A percentile compares a stretch with the other conserved stretches of the same genome.
Conservation (phyloP, 306 rosid genomes). For the Amphicarpaea edgeworthii region DNA sequence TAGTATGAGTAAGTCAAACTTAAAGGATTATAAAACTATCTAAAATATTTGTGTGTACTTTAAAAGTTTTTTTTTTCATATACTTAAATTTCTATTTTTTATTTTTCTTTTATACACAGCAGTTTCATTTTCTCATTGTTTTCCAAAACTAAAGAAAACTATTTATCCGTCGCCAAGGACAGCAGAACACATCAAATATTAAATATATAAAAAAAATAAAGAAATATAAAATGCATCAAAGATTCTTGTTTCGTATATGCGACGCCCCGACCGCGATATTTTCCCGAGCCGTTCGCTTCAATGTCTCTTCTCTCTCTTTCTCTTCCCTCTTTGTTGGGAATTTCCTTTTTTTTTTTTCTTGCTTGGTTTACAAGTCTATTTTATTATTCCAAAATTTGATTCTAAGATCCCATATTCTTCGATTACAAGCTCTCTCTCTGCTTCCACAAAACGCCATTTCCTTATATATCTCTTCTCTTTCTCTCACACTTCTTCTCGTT, state of each 20-base stretch:
- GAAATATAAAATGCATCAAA: slow-evolving; percentile 40
- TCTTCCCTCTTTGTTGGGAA: slow-evolving; percentile 10
- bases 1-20: neutral
- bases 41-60: neutral
- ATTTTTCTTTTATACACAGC: neutral
- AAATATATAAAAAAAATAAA: neutral
- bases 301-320: slow-evolving; percentile 25
- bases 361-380: slow-evolving; percentile 57
- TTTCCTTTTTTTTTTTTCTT: slow-evolving; percentile 19
- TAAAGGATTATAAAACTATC: neutral
- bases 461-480: slow-evolving; percentile 38
- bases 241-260: slow-evolving; percentile 78
- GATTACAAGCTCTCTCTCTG: slow-evolving; percentile 36
- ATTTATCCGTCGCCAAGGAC: neutral
- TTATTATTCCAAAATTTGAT: slow-evolving; percentile 72
- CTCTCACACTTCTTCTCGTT: slow-evolving; percentile 13
- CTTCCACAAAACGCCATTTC: slow-evolving; percentile 46
- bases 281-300: slow-evolving; percentile 39
- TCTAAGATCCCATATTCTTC: slow-evolving; percentile 71
- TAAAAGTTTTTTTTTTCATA: too few relatives aligned
- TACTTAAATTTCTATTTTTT: too few relatives aligned
- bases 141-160: neutral
- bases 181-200: neutral
- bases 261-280: slow-evolving; percentile 86
- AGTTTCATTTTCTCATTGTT: neutral